phyloP scores from a whole-genome alignment of 192 early-diverging fungal species.

The Blastocladiella britannica region DNA sequence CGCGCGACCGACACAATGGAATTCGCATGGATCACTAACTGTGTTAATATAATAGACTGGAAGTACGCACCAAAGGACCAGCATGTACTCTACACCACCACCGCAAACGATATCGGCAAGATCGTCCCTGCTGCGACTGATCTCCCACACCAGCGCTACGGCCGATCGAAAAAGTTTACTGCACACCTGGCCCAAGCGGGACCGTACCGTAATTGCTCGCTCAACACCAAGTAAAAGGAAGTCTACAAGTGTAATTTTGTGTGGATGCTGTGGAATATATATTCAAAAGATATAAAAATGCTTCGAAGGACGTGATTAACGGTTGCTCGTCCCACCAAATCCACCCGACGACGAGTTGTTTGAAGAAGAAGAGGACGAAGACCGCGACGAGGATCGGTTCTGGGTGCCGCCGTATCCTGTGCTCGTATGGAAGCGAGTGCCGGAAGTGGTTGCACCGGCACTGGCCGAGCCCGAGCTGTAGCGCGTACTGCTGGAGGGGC shows the following conservation, averaged over 20 bases:
- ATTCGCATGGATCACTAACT: no score
- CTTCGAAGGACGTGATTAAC: no score
- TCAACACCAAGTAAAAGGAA: constrained; percentile 1
- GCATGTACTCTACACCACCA: background rate
- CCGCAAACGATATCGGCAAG: background rate
- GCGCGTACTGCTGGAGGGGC: background rate
- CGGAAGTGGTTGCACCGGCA: background rate
- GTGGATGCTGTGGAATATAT: no score
- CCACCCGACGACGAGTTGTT: no score
- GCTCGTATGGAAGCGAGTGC: background rate
- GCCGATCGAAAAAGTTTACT: background rate
- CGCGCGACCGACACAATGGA: no score
- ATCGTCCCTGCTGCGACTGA: background rate
- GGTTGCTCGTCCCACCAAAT: no score
- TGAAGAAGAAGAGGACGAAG: no score
- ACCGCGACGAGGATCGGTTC: no score
- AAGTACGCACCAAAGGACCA: background rate
- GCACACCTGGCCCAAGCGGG: background rate
- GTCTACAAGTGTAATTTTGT: no score
- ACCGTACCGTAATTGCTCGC: background rate
- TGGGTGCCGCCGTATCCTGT: background rate
- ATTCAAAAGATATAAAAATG: no score
- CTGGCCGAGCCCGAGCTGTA: background rate
- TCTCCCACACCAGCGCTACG: background rate
- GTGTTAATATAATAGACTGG: no score